Evolutionary conservation across 176 grass and related monocot species (phyloP).

Genomic region (Ananas comosus): DNA sequence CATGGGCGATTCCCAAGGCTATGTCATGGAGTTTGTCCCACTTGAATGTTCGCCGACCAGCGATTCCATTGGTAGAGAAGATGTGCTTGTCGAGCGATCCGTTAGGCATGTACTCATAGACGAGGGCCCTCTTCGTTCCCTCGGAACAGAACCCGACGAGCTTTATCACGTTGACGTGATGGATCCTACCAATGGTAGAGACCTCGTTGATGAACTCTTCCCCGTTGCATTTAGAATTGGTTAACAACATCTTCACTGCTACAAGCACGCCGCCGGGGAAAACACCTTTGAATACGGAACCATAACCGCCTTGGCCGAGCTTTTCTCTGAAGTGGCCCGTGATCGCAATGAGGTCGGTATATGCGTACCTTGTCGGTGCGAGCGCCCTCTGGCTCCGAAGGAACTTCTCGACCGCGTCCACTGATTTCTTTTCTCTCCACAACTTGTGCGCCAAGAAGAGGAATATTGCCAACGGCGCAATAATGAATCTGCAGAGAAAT

Average conservation of each 20-base stretch:
- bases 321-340: conserved; percentile 40
- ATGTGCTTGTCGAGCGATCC: too few species aligned
- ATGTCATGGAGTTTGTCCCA: too few species aligned
- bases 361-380: conserved; percentile 24
- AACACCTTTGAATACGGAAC: conserved; percentile 29
- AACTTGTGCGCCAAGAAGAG: conserved; percentile 31
- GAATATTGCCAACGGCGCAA: background rate
- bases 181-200: conserved; percentile 37
- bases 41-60: too few species aligned
- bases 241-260: conserved; percentile 31
- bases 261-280: background rate
- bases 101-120: too few species aligned
- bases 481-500: conserved; percentile 18
- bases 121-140: conserved; percentile 11
- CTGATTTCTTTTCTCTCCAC: conserved; percentile 14
- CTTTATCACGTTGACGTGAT: conserved; percentile 38
- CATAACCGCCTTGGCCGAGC: conserved; percentile 40
- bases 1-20: too few species aligned
- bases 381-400: conserved; percentile 22
- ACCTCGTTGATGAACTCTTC: conserved; percentile 59
- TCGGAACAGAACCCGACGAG: conserved; percentile 28
- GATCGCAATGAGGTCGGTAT: conserved; percentile 37
- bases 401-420: conserved; percentile 33
- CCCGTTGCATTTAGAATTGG: conserved; percentile 18
- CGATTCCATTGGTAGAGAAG: too few species aligned